Conservation (phyloP, 257 asterid genomes). For the Fraxinus quadrangulata region DNA sequence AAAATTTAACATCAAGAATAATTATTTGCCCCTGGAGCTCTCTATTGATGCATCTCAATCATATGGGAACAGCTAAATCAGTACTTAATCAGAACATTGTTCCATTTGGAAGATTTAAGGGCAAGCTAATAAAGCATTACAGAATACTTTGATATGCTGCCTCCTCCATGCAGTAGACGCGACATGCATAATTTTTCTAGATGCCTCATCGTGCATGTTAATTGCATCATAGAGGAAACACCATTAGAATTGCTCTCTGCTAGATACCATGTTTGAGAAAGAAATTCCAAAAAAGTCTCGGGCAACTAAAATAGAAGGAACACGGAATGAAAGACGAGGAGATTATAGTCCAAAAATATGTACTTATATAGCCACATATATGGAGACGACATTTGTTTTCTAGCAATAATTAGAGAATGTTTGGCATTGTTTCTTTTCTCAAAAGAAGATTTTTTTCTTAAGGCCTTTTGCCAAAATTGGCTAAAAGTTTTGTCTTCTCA, state of each 20-base stretch:
- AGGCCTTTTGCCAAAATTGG: neutral
- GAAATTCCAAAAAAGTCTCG: neutral
- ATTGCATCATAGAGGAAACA: neutral
- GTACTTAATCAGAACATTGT: constrained; percentile 2
- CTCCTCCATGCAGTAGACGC: neutral
- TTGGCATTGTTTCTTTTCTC: neutral
- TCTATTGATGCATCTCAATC: constrained; percentile 16
- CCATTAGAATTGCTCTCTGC: constrained; percentile 8
- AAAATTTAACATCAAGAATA: neutral
- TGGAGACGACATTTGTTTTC: neutral
- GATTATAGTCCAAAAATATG: neutral
- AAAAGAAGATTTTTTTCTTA: too few species aligned
- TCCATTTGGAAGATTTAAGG: neutral
- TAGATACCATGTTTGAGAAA: neutral
- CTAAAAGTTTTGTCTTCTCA: too few species aligned
- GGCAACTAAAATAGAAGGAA: neutral
- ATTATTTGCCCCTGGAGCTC: neutral
- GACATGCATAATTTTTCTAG: constrained; percentile 7
- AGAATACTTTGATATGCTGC: neutral
- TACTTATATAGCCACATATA: neutral
- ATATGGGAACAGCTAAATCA: neutral
- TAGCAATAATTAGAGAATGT: neutral
- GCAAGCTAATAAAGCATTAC: constrained; percentile 10
- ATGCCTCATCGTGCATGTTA: constrained; percentile 10
- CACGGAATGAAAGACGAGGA: neutral